Base-by-base conservation (phyloP, 2,329 filamentous ascomycete genomes). In the Cordyceps javanica region DNA sequence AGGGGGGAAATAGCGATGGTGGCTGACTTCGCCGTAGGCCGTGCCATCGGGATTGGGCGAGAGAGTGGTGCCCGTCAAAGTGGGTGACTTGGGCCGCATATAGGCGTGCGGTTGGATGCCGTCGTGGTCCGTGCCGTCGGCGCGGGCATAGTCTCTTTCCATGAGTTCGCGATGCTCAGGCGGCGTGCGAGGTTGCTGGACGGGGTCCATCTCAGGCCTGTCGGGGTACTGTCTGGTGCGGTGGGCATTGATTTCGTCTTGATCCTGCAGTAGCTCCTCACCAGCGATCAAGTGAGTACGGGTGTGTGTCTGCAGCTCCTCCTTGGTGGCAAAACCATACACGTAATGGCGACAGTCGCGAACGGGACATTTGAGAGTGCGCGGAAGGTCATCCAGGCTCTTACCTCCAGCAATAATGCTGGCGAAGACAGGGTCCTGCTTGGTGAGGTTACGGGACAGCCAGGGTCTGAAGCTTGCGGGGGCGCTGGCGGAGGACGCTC, bases 331-430 rank as follows among this genome's bases (percentile, higher is more conserved):
- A 64, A 83, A 83, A 30, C 82, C 82, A 62, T 84, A 85, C 38
- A 84, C 77, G 67, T 82, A 84, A 66, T 81, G 77, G 59, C 81
- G 69, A 63, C 82, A 85, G 57, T 72, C 72, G 54, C 82, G 77
- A 60, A 83, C 72, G 68, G 73, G 77, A 67, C 82, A 85, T 66
- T 81, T 83, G 67, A 78, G 78, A 11, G 78, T 53, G 2, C 55
- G 48, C n/a, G 49, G 49, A 19, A 46, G 36, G 13, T 58, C 48
- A 19, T 46, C 41, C 8, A 52, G 32, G 5, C 23, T 58, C 32
- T 46, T 38, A 10, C 19, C 30, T 25, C 48, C 49, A 16, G 49
- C 26, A 30, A 41, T 53, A 19, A 52, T 52, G 28, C 39, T 52
- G 23, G 55, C 32, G 39, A 58, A 58, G 23, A 58, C 55, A 10